Percentiles rank a stretch among this genome's conserved stretches.
These are phyloP conservation scores for Mycena rebaudengoi DNA, from an alignment of 768 basidiomycete genomes.

Conservation along the genomic window DNA sequence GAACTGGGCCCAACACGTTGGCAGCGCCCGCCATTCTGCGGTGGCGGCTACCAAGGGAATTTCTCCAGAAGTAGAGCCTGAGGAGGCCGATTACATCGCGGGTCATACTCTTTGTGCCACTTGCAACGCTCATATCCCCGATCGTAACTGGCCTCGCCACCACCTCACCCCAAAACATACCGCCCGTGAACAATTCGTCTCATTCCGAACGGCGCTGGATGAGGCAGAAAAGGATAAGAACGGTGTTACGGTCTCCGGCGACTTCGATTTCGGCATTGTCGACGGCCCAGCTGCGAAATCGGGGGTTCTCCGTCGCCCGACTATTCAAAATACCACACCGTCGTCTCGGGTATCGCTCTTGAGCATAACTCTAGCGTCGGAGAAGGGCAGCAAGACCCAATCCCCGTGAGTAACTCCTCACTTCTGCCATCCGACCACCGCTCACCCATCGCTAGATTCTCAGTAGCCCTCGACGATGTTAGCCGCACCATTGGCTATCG, in stretches of 20 bases:
- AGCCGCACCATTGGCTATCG: slow-evolving; percentile 32
- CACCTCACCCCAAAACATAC: slow-evolving; percentile 38
- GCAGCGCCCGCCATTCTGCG: slow-evolving; percentile 25
- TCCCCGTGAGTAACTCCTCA: slow-evolving; percentile 34
- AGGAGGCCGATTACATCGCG: slow-evolving; percentile 31
- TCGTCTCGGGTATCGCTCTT: slow-evolving; percentile 38
- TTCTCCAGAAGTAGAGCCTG: slow-evolving; percentile 39
- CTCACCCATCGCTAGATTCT: slow-evolving; percentile 32
- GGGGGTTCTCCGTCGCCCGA: slow-evolving; percentile 29
- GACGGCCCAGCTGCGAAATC: slow-evolving; percentile 41
- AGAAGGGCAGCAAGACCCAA: slow-evolving; percentile 31
- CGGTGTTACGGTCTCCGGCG: slow-evolving; percentile 52
- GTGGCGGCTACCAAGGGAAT: slow-evolving; percentile 28
- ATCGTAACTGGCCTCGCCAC: slow-evolving; percentile 46
- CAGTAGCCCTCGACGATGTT: slow-evolving; percentile 25
- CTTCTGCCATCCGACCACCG: background rate
- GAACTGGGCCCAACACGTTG: slow-evolving; percentile 37
- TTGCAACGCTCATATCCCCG: slow-evolving; percentile 37
- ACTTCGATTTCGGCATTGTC: slow-evolving; percentile 61
- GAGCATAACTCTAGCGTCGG: slow-evolving; percentile 39
- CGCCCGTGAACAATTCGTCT: slow-evolving; percentile 46
- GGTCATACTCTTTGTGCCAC: slow-evolving; percentile 36
- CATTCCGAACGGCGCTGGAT: slow-evolving; percentile 53
- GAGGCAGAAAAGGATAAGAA: slow-evolving; percentile 66
- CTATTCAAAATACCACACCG: slow-evolving; percentile 40